phyloP scores from a whole-genome alignment of 257 asterid genomes.

The Gardenia jasminoides region DNA sequence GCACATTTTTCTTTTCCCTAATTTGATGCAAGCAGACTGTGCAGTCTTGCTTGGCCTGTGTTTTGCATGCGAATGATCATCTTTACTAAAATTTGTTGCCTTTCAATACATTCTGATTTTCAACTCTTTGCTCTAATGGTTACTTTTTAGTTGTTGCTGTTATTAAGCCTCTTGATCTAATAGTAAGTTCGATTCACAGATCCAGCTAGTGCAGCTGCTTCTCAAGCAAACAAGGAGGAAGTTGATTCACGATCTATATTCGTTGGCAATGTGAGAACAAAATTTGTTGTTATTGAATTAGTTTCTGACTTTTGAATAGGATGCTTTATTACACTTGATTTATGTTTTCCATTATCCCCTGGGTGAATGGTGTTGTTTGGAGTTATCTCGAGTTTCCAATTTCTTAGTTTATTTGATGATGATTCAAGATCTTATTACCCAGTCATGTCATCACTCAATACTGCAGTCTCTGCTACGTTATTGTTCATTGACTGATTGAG shows the following conservation, averaged over 20 bases:
- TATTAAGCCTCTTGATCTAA: neutral
- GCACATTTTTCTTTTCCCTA: neutral
- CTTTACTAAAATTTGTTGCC: neutral
- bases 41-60: neutral
- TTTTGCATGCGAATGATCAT: neutral
- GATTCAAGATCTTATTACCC: neutral
- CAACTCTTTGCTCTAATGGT: neutral
- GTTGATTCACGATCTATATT: slow-evolving; percentile 79
- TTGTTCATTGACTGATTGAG: neutral
- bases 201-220: slow-evolving; percentile 75
- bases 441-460: neutral
- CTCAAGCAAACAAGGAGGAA: slow-evolving; percentile 79
- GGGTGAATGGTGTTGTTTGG: neutral
- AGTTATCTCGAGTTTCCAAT: neutral
- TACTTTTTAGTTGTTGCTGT: neutral
- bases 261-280: slow-evolving; percentile 88
- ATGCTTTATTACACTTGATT: neutral
- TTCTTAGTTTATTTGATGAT: neutral
- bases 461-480: neutral
- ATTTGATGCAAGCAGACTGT: neutral
- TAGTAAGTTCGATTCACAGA: slow-evolving; percentile 34
- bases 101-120: neutral
- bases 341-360: neutral
- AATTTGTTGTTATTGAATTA: neutral
- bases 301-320: neutral